Base-by-base conservation (phyloP, 2,329 filamentous ascomycete species). In the Paramyrothecium roridum region DNA sequence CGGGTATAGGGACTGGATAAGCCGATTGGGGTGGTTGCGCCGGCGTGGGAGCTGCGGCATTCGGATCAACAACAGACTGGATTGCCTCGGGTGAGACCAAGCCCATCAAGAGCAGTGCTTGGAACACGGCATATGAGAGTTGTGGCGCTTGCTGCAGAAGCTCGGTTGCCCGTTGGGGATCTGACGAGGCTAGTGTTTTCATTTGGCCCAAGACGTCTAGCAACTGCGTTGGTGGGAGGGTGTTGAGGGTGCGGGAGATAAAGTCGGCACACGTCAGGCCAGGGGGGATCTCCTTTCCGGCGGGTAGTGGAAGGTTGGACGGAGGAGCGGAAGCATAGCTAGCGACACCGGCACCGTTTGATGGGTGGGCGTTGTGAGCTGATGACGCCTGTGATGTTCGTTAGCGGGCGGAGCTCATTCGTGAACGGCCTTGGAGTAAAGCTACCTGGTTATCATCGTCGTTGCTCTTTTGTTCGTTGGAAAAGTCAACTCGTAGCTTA, bases 401-500 rank as follows among this genome's bases (percentile, higher is more conserved):
- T 48, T 48, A 48, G 46, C 46, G 13, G n/a, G 20, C 46, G 16
- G 20, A 48, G 8, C 13, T 20, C 8, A 48, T 21, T 21, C 20
- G 40, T 45, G 19, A 16, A 13, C 16, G 13, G 16, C 4, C 6
- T 16, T 16, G 7, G 19, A 16, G 46, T 10, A 16, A 4, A 48
- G 16, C 49, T 60, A 63, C 56, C 57, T 63, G 66, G 45, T 66
- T 65, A 45, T 73, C 73, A 59, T 81, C 84, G 55, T 89, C 86
- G 58, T 87, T 86, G 59, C 83, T 88, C 63, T 88, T 88, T 61
- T 91, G 91, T 70, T 97, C 93, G 72, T 96, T 96, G 56, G 91
- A 95, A 74, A 96, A 99, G 73, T 98, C 95, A 54, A 99, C 95
- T 57, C 93, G 86, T 60, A 99, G 82, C 73, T 96, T 96, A 66